phyloP scores from a whole-genome alignment of 306 rosid genomes.

The Albizia julibrissin region DNA sequence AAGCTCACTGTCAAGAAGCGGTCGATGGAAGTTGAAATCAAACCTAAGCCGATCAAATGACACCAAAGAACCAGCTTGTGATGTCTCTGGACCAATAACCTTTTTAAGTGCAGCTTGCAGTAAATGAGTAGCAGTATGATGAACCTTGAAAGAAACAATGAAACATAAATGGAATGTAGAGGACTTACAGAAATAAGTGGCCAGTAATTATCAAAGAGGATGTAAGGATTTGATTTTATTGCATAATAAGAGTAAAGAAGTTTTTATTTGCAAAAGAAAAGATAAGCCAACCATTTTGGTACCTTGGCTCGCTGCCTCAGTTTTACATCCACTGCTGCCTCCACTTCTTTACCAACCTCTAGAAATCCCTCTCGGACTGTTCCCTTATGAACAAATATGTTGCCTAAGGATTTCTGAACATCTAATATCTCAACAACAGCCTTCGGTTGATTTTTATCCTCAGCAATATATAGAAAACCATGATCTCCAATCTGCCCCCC shows the following conservation, averaged over 20 bases:
- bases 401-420: constrained; percentile 87
- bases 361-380: constrained; percentile 74
- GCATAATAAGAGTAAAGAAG: constrained; percentile 13
- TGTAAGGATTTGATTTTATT: constrained; percentile 8
- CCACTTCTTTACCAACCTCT: constrained; percentile 92
- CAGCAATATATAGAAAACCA: constrained; percentile 69
- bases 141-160: constrained; percentile 63
- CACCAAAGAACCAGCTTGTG: constrained; percentile 98
- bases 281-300: constrained; percentile 26
- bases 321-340: constrained; percentile 79
- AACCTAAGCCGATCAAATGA: constrained; percentile 94
- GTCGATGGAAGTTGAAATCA: constrained; percentile 90
- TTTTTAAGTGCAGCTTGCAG: constrained; percentile 89
- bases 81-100: constrained; percentile 85
- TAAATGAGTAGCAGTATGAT: constrained; percentile 97
- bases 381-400: constrained; percentile 90
- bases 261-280: constrained; percentile 12
- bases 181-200: not conserved
- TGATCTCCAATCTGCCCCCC: constrained; percentile 96
- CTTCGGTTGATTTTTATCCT: constrained; percentile 58
- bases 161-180: constrained; percentile 32
- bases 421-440: constrained; percentile 83
- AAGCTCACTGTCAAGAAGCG: constrained; percentile 72
- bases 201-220: not conserved
- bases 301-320: constrained; percentile 95